phyloP scores from a whole-genome alignment of 345 rosid species.

The Hibiscus mutabilis region DNA sequence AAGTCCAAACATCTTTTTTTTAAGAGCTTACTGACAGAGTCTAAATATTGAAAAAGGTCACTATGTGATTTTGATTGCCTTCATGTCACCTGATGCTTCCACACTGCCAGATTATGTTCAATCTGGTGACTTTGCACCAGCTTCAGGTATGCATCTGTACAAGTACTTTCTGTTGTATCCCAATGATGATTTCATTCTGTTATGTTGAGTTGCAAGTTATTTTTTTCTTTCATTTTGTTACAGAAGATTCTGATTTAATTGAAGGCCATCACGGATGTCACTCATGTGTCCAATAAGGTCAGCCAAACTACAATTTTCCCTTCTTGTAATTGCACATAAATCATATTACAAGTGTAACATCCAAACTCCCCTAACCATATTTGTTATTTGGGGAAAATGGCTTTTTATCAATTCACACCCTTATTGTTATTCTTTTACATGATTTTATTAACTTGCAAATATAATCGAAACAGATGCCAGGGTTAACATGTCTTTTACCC shows the following conservation, averaged over 20 bases:
- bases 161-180: neutral
- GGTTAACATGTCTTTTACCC: too few relatives aligned
- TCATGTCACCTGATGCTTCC: conserved; percentile 44
- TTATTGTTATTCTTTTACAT: too few relatives aligned
- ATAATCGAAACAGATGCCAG: too few relatives aligned
- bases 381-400: too few relatives aligned
- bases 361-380: too few relatives aligned
- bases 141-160: conserved; percentile 52
- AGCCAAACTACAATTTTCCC: neutral
- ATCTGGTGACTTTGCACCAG: conserved; percentile 27
- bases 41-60: conserved; percentile 41
- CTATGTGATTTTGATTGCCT: conserved; percentile 56
- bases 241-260: conserved; percentile 65
- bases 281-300: conserved; percentile 93
- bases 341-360: too few relatives aligned
- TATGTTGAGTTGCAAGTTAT: neutral
- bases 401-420: too few relatives aligned
- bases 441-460: too few relatives aligned
- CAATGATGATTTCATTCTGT: neutral
- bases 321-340: too few relatives aligned
- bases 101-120: conserved; percentile 54
- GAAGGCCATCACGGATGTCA: conserved; percentile 87
- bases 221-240: conserved; percentile 5
- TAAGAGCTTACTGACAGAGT: conserved; percentile 11
- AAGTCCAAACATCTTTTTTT: neutral